Evolutionary conservation across 805 yeast species (phyloP).

Genomic region (Yamadazyma kitorensis): DNA sequence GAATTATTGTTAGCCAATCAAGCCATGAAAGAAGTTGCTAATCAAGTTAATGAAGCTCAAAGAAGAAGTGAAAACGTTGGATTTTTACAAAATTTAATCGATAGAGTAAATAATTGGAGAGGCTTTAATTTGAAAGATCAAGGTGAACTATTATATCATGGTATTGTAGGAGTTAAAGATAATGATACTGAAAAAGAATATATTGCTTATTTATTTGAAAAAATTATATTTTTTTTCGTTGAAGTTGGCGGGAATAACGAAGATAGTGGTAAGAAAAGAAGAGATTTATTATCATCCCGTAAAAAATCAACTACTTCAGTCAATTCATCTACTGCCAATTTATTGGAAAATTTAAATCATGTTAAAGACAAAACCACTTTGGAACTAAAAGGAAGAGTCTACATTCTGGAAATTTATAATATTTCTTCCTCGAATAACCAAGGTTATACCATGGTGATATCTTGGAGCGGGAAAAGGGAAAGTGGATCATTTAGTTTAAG

Average conservation of each 20-base stretch:
- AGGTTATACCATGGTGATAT: constrained; percentile 60
- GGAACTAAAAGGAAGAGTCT: constrained; percentile 79
- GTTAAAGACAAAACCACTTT: constrained; percentile 28
- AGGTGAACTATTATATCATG: constrained; percentile 81
- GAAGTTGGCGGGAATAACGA: constrained; percentile 22
- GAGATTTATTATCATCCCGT: constrained; percentile 44
- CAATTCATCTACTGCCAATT: constrained; percentile 32
- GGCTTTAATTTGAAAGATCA: constrained; percentile 77
- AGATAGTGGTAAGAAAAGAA: constrained; percentile 33
- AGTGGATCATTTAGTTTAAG: constrained; percentile 81
- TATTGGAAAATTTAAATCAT: constrained; percentile 32
- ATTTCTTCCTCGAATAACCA: constrained; percentile 32
- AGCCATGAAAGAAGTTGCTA: constrained; percentile 80
- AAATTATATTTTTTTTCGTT: constrained; percentile 48
- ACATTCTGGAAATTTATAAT: constrained; percentile 60
- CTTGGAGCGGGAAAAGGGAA: constrained; percentile 86
- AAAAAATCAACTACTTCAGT: constrained; percentile 49
- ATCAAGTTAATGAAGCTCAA: constrained; percentile 89
- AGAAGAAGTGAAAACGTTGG: constrained; percentile 85
- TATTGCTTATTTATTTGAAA: constrained; percentile 83
- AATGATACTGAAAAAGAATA: constrained; percentile 79
- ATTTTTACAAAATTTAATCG: constrained; percentile 62
- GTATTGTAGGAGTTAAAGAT: constrained; percentile 66
- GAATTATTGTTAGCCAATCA: constrained; percentile 71
- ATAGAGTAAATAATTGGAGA: constrained; percentile 86